phyloP scores from a whole-genome alignment of 331 rosid genomes.

The Telfairia occidentalis region DNA sequence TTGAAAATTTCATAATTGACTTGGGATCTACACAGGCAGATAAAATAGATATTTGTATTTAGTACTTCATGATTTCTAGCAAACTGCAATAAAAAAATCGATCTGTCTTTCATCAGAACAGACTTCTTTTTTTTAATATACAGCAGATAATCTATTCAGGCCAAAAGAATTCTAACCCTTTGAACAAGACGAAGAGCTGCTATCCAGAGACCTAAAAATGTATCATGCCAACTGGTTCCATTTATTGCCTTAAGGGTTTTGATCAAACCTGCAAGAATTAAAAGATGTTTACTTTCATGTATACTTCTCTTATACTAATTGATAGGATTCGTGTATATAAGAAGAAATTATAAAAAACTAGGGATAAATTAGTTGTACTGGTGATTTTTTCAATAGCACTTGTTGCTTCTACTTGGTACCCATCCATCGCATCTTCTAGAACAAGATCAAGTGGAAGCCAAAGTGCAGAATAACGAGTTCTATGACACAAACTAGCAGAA shows the following conservation, averaged over 20 bases:
- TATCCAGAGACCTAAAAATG: slow-evolving; percentile 90
- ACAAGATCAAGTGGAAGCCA: slow-evolving; percentile 97
- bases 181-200: slow-evolving; percentile 91
- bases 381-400: slow-evolving; percentile 77
- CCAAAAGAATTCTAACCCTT: slow-evolving; percentile 49
- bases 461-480: slow-evolving; percentile 68
- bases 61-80: not conserved
- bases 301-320: not conserved
- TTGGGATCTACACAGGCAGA: not conserved
- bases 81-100: not conserved
- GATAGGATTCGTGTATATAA: not conserved
- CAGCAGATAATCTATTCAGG: not conserved
- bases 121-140: not conserved
- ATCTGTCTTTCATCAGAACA: not conserved
- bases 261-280: slow-evolving; percentile 48
- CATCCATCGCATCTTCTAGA: slow-evolving; percentile 97
- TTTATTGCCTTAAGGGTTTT: slow-evolving; percentile 89
- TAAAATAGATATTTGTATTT: not conserved
- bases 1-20: not conserved
- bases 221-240: slow-evolving; percentile 88
- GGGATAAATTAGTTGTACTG: slow-evolving; percentile 27
- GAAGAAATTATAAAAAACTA: slow-evolving; percentile 3
- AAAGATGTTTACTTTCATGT: slow-evolving; percentile 6
- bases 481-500: slow-evolving; percentile 63
- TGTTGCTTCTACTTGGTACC: slow-evolving; percentile 82